phyloP scores from a whole-genome alignment of 768 basidiomycete species.

The Fomitopsis serialis region DNA sequence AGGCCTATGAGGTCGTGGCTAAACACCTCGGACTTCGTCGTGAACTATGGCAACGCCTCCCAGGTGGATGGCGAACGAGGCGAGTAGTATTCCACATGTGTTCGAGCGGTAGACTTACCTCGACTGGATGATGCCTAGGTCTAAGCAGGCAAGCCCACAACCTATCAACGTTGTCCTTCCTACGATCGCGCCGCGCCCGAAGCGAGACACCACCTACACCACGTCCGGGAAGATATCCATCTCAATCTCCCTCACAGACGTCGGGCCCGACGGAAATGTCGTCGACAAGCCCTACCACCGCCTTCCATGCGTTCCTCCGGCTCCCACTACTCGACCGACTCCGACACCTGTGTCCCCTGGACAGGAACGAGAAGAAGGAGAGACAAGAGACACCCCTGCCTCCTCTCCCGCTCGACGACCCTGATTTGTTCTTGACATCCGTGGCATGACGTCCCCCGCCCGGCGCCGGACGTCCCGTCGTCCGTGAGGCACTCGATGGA shows the following conservation, averaged over 20 bases:
- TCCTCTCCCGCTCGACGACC: not conserved
- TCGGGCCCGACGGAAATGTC: constrained; percentile 3
- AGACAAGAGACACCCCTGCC: not conserved
- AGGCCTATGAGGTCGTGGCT: constrained; percentile 18
- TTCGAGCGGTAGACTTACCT: not conserved
- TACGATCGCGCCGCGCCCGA: constrained; percentile 19
- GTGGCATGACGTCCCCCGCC: not conserved
- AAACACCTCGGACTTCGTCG: constrained; percentile 21
- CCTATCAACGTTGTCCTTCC: constrained; percentile 19
- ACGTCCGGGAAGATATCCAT: constrained; percentile 24
- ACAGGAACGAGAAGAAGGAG: constrained; percentile 13
- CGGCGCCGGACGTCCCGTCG: constrained; percentile 12
- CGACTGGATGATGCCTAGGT: constrained; percentile 13
- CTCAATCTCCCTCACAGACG: constrained; percentile 17
- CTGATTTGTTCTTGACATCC: not conserved
- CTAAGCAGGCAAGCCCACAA: constrained; percentile 7
- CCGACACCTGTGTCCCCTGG: constrained; percentile 17
- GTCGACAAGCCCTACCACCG: constrained; percentile 14
- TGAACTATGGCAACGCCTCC: constrained; percentile 1
- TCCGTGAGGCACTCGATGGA: constrained; percentile 15
- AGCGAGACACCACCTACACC: constrained; percentile 17
- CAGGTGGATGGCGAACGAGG: not conserved
- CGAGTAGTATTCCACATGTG: not conserved
- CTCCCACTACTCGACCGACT: constrained; percentile 5
- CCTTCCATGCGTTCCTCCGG: constrained; percentile 8